Base-by-base conservation (phyloP, 2,329 filamentous ascomycete species). In the Alternaria panax region DNA sequence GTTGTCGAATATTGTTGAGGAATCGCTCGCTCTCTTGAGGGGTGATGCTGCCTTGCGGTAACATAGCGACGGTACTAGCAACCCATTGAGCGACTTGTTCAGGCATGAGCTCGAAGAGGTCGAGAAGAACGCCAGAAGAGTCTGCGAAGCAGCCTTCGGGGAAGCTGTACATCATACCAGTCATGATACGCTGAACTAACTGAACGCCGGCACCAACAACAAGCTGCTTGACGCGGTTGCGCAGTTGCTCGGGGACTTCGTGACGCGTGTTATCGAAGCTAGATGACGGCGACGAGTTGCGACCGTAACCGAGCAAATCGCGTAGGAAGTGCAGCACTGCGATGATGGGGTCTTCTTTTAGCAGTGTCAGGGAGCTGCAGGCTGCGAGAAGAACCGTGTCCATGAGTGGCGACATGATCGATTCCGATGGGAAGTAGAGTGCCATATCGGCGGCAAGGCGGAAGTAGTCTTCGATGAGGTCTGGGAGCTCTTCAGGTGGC, bases 161-260 rank as follows among this genome's bases (percentile, higher is more conserved):
- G 80, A 99, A 99, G 0, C 91, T 96, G 77, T 97, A 97, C 94
- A 99, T 98, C 93, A 99, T 96, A 60, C 95, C 95, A 1, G 93
- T 95, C 81, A 99, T 85, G 58, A 96, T 89, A 64, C 93, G 91
- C 79, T 97, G 94, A 7, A 95, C 89, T 27, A 99, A 83, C 56
- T 88, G 82, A 71, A 92, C 89, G 36, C 95, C 93, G 64, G 93
- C 88, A 1, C 84, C 81, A 2, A 84, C 65, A 24, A 96, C 81
- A 52, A 97, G 85, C 60, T 87, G 85, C 77, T 90, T 91, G 59
- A 98, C 90, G 7, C 89, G 86, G 32, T 84, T 83, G 67, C 88
- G 90, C 24, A 97, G 85, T 67, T 93, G 88, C 4, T 87, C 83
- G 0, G 90, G 86, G 51, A 90, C 88, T 52, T 86, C 74, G 25